These are phyloP conservation scores for Elsinoe arachidis DNA, from an alignment of 2,329 filamentous ascomycete genomes.

Conservation along the genomic window DNA sequence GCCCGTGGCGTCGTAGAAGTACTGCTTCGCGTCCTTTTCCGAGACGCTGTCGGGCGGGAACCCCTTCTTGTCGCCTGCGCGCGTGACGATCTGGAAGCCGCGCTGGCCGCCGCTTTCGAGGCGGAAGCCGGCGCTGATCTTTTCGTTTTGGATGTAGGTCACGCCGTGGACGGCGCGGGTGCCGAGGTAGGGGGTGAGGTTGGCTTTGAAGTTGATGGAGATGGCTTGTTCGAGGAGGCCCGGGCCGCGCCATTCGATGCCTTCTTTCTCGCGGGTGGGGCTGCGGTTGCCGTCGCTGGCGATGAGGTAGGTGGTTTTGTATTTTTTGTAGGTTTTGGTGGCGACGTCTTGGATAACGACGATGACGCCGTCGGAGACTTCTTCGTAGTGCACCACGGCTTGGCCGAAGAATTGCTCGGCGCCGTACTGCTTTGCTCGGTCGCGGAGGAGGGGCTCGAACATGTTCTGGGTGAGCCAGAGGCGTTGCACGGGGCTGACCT, in stretches of 20 bases:
- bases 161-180: conserved; percentile 18
- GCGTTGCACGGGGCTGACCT: conserved; percentile 17
- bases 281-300: conserved; percentile 18
- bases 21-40: not conserved
- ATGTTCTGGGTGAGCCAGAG: conserved; percentile 22
- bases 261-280: conserved; percentile 15
- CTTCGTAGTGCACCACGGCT: conserved; percentile 18
- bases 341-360: conserved; percentile 15
- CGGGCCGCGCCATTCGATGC: conserved; percentile 17
- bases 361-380: conserved; percentile 16
- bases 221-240: conserved; percentile 18
- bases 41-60: conserved; percentile 10
- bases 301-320: conserved; percentile 18
- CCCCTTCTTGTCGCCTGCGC: conserved; percentile 7
- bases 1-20: conserved; percentile 8
- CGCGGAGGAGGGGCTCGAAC: conserved; percentile 20
- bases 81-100: conserved; percentile 20
- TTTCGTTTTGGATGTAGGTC: conserved; percentile 21
- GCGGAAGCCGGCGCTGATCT: conserved; percentile 19
- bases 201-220: conserved; percentile 22
- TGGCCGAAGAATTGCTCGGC: conserved; percentile 17
- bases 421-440: conserved; percentile 17
- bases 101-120: conserved; percentile 19
- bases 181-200: conserved; percentile 12
- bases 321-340: conserved; percentile 8